Conservation (phyloP, 805 yeast species). For the Yarrowia sp. region DNA sequence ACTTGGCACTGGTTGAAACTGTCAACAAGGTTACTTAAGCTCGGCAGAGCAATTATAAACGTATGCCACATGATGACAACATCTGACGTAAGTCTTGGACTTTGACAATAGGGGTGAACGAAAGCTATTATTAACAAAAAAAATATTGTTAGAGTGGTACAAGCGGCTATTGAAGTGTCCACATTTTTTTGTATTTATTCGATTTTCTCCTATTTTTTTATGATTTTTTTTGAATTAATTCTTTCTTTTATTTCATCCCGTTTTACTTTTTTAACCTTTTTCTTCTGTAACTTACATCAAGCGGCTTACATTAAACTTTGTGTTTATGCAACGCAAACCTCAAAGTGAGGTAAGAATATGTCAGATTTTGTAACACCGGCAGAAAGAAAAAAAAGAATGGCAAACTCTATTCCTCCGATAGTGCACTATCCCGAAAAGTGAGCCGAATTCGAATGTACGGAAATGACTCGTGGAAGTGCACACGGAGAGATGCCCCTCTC, state of each 20-base stretch:
- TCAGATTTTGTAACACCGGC: conserved; percentile 2
- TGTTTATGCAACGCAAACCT: neutral
- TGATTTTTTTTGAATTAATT: too few species aligned
- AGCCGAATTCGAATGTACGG: too few species aligned
- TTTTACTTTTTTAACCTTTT: neutral
- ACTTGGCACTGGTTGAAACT: neutral
- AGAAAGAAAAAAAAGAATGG: neutral
- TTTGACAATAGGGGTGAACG: too few species aligned
- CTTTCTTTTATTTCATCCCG: neutral
- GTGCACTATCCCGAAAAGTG: too few species aligned
- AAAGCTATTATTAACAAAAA: too few species aligned
- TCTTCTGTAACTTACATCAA: neutral
- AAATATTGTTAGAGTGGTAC: too few species aligned
- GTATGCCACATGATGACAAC: neutral
- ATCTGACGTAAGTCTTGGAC: too few species aligned
- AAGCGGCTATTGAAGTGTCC: too few species aligned
- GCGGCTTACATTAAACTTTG: conserved; percentile 9
- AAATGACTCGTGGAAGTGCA: too few species aligned
- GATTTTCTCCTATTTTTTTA: neutral
- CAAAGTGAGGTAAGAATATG: neutral
- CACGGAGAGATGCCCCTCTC: too few species aligned
- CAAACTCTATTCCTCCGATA: neutral
- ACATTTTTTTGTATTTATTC: neutral
- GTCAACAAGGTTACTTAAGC: conserved; percentile 13
- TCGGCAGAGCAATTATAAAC: neutral